Percentiles rank a stretch among this genome's conserved stretches.
Evolutionary conservation across 2,329 filamentous ascomycete species (phyloP).

Genomic region (Decorospora gaudefroyi): DNA sequence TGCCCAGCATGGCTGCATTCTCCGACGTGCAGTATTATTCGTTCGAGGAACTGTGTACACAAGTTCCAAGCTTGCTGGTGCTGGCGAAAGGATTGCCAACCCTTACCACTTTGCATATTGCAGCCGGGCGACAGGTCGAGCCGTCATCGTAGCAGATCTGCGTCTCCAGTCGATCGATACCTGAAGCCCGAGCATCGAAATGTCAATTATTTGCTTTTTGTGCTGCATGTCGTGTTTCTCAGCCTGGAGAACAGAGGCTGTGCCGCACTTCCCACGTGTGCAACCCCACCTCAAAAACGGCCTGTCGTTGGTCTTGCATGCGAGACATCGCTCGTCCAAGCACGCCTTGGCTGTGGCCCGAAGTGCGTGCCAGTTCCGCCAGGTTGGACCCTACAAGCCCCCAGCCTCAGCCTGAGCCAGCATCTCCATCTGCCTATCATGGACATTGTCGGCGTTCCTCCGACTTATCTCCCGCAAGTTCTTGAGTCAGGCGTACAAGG

Average conservation of each 20-base stretch:
- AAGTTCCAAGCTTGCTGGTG: no score
- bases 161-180: constrained; percentile 20
- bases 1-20: constrained; percentile 22
- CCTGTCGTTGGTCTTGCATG: constrained; percentile 34
- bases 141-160: constrained; percentile 24
- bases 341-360: constrained; percentile 29
- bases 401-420: constrained; percentile 8
- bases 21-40: constrained; percentile 8
- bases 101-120: constrained; percentile 7
- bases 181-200: constrained; percentile 7
- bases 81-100: constrained; percentile 6
- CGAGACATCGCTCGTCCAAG: constrained; percentile 40
- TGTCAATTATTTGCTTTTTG: constrained; percentile 8
- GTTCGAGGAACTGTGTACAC: constrained; percentile 3
- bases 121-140: constrained; percentile 5
- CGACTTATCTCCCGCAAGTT: constrained; percentile 12
- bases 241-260: constrained; percentile 16
- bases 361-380: constrained; percentile 27
- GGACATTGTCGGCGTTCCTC: constrained; percentile 17
- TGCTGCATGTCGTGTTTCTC: constrained; percentile 21
- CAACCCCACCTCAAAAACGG: constrained; percentile 26
- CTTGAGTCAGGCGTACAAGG: background rate
- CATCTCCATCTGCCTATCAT: constrained; percentile 22
- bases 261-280: constrained; percentile 32
- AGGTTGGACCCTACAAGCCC: constrained; percentile 26